A percentile compares a stretch with the other conserved stretches of the same genome.
Conservation (phyloP, 805 yeast genomes). For the Candida schatavii region DNA sequence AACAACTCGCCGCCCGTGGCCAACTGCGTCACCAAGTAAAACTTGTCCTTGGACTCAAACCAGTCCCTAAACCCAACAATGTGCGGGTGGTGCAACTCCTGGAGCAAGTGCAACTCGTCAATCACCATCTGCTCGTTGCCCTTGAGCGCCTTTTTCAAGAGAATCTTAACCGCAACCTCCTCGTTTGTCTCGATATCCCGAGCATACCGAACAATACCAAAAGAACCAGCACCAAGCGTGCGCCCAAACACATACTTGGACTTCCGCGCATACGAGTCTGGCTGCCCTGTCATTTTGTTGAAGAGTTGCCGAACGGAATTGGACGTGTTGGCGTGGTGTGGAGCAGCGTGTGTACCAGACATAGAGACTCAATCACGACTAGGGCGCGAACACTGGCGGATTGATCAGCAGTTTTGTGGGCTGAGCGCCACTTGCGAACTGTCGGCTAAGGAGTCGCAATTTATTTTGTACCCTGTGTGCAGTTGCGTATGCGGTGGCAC, state of each 20-base stretch:
- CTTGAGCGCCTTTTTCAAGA: conserved; percentile 77
- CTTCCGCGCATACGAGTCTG: conserved; percentile 65
- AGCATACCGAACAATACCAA: conserved; percentile 88
- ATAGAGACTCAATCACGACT: no score
- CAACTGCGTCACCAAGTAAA: conserved; percentile 88
- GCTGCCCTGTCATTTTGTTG: conserved; percentile 68
- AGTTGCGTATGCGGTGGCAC: no score
- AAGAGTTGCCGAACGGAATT: conserved; percentile 33
- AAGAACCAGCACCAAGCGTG: conserved; percentile 92
- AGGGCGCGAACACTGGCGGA: no score
- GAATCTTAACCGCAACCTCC: conserved; percentile 86
- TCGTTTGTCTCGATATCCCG: conserved; percentile 47
- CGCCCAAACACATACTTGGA: conserved; percentile 70
- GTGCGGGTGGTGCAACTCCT: conserved; percentile 72
- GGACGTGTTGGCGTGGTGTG: not conserved
- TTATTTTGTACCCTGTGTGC: no score
- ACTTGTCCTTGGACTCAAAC: conserved; percentile 91
- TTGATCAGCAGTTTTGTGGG: no score
- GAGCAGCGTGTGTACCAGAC: no score
- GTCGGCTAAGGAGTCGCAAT: no score
- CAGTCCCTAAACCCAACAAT: conserved; percentile 89
- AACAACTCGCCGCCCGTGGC: conserved; percentile 97
- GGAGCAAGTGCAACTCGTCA: conserved; percentile 73
- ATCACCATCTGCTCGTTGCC: conserved; percentile 74
- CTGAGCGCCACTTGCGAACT: no score